A percentile compares a stretch with the other conserved stretches of the same genome.
These are phyloP conservation scores for Baudoinia panamericana DNA, from an alignment of 495 filamentous ascomycete species.

Conservation along the genomic window DNA sequence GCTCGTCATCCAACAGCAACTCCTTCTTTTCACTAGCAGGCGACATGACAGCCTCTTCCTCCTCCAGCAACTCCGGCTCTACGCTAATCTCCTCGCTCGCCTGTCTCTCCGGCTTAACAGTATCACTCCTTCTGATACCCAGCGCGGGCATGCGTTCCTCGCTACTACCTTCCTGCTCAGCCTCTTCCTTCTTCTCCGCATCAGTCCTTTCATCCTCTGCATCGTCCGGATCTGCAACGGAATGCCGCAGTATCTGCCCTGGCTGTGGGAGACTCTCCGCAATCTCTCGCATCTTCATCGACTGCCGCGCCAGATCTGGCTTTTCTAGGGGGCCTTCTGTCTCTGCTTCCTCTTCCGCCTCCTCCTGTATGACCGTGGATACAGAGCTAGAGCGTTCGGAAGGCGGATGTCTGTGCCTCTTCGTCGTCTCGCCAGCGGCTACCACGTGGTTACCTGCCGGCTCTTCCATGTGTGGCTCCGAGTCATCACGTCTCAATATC, in stretches of 20 bases:
- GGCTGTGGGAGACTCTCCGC: slow-evolving; percentile 5
- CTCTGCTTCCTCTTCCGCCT: slow-evolving; percentile 21
- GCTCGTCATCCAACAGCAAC: background rate
- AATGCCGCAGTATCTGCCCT: background rate
- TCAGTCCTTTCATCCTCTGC: background rate
- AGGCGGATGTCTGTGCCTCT: slow-evolving; percentile 21
- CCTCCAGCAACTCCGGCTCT: background rate
- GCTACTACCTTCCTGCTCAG: background rate
- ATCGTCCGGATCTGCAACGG: background rate
- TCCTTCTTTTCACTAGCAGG: background rate
- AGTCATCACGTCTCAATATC: background rate
- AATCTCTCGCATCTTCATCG: background rate
- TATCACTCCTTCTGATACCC: background rate
- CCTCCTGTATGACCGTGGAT: slow-evolving; percentile 20
- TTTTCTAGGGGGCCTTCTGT: background rate
- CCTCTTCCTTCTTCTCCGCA: background rate
- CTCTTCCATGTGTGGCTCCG: background rate
- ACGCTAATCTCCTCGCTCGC: background rate
- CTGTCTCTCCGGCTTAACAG: background rate
- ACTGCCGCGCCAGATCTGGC: slow-evolving; percentile 2
- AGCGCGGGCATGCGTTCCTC: background rate
- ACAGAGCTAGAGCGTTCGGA: slow-evolving; percentile 6
- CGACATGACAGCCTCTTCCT: background rate
- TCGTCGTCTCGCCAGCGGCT: slow-evolving; percentile 16
- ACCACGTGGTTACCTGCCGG: slow-evolving; percentile 2